Base-by-base conservation (phyloP, 139 green algal genomes). In the Chlorella sp. region DNA sequence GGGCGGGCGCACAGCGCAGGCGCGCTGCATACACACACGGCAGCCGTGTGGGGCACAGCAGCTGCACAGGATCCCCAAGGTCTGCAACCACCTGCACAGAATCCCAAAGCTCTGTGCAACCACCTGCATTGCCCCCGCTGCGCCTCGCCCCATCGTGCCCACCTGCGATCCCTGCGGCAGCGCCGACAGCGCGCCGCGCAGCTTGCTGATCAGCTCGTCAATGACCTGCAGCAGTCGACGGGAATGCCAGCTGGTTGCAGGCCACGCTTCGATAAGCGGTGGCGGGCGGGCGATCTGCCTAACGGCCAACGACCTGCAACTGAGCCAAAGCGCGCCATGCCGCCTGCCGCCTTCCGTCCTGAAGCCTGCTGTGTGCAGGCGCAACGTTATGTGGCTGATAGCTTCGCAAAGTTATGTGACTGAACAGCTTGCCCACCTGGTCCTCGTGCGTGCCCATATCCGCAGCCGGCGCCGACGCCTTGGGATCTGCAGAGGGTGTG, bases 401-500 rank as follows among this genome's bases (percentile, higher is more conserved):
- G 0, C 11, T 20, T 24, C 0, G 65, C 65, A 16, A 5, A 65
- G 22, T 24, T n/a, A 65, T n/a, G 16, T 34, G 14, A 17, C 30
- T 68, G 60, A 43, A 26, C 54, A 2, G 2, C 41, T 41, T 2
- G 3, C 80, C 44, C 72, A 81, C 87, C 73, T 73, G 77, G 13
- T 89, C 82, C 54, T 94, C 91, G 40, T 88, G 44, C 40, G 67
- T 20, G 19, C 41, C 16, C 22, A 69, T 60, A 40, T 73, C 41
- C 51, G 13, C 60, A 13, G 34, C 60, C 0, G 87, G 79, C 19
- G n/a, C 65, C 5, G 85, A 92, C 36, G 93, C 94, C 87, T 98
- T 99, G 70, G 98, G 96, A 86, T 99, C 97, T 83, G 77, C 77
- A 30, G 43, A 24, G 51, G 2, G 51, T 60, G 51, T 60, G 51